Evolutionary conservation across 129 eudicot genomes (phyloP).

Genomic region (Helianthus annuus): DNA sequence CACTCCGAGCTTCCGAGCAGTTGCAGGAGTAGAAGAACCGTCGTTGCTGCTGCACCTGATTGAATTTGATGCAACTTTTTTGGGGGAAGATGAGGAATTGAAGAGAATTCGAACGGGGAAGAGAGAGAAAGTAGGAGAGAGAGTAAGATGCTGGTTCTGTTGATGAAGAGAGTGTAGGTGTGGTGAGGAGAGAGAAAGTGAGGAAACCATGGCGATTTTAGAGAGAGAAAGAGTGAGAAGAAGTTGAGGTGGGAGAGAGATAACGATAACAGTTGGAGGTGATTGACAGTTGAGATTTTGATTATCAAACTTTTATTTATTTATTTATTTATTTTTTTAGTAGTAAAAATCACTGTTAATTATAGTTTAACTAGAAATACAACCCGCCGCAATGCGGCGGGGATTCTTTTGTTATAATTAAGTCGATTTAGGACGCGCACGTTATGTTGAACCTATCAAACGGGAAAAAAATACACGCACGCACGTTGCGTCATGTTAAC

Average conservation of each 20-base stretch:
- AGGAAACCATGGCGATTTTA: conserved; percentile 49
- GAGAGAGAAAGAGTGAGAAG: background rate
- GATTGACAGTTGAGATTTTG: background rate
- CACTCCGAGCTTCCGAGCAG: conserved; percentile 65
- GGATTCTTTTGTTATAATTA: too few relatives aligned
- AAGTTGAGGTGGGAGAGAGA: conserved; percentile 45
- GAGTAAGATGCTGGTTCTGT: conserved; percentile 12
- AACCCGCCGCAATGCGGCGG: too few relatives aligned
- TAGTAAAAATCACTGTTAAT: too few relatives aligned
- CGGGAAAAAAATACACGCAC: too few relatives aligned
- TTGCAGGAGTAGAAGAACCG: conserved; percentile 41
- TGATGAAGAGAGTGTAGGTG: background rate
- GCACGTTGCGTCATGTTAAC: too few relatives aligned
- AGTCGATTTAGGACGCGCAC: too few relatives aligned
- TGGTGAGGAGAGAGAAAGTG: conserved; percentile 28
- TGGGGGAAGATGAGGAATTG: conserved; percentile 31
- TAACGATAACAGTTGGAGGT: conserved; percentile 26
- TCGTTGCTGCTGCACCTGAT: conserved; percentile 47
- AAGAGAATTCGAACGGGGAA: conserved; percentile 22
- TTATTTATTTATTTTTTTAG: too few relatives aligned
- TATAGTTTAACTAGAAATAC: too few relatives aligned
- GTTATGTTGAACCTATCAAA: too few relatives aligned
- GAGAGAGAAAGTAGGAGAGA: conserved; percentile 22
- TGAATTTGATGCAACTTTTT: conserved; percentile 6
- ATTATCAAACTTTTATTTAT: background rate